Percentiles rank a stretch among this genome's conserved stretches.
phyloP scores from a whole-genome alignment of 257 asterid genomes.

The Primulina eburnea region DNA sequence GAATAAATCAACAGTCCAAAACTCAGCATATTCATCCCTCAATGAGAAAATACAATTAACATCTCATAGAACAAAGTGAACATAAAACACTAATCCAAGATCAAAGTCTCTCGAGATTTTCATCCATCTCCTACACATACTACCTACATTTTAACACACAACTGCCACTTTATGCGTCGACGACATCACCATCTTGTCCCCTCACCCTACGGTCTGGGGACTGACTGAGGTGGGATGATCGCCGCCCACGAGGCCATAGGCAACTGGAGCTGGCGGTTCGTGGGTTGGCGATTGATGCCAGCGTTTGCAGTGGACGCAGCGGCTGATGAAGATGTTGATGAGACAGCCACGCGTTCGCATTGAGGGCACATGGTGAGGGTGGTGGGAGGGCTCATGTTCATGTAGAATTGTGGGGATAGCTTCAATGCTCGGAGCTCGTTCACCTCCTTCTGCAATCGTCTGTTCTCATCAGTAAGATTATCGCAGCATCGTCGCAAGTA shows the following conservation, averaged over 20 bases:
- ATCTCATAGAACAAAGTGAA: neutral
- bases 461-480: constrained; percentile 76
- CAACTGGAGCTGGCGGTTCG: constrained; percentile 36
- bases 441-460: constrained; percentile 83
- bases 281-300: constrained; percentile 22
- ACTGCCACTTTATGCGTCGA: no score
- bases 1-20: neutral
- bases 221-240: constrained; percentile 38
- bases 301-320: constrained; percentile 26
- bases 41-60: neutral
- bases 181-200: no score
- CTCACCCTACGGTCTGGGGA: constrained; percentile 26
- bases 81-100: neutral
- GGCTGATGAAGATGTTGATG: constrained; percentile 39
- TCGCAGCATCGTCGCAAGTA: constrained; percentile 86
- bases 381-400: constrained; percentile 95
- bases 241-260: constrained; percentile 59
- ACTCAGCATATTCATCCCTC: neutral
- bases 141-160: neutral
- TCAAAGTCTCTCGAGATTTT: neutral
- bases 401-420: constrained; percentile 80
- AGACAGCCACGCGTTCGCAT: constrained; percentile 76
- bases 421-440: constrained; percentile 77
- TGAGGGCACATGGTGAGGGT: constrained; percentile 97
- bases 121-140: neutral